phyloP scores from a whole-genome alignment of 495 filamentous ascomycete genomes.

The Cercophora samala region DNA sequence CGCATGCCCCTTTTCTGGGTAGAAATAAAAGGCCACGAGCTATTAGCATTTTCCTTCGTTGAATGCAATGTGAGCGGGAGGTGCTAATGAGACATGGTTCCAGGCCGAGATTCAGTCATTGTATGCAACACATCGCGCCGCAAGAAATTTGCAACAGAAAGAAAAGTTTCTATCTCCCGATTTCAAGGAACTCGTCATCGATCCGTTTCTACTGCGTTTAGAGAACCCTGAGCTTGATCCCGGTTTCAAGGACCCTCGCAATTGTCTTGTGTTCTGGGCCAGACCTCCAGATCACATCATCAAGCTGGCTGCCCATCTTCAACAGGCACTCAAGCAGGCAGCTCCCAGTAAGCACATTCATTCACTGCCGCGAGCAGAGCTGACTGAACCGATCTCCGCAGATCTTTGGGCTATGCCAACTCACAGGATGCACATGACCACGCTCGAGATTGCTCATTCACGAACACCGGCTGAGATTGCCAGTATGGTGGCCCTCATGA shows the following conservation, averaged over 20 bases:
- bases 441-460: conserved; percentile 75
- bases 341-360: conserved; percentile 57
- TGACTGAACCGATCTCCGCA: conserved; percentile 30
- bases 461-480: conserved; percentile 60
- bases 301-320: conserved; percentile 62
- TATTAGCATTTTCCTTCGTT: no score
- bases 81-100: neutral
- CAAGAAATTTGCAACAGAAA: conserved; percentile 68
- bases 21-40: no score
- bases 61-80: no score
- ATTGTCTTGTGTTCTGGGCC: conserved; percentile 86
- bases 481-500: conserved; percentile 53
- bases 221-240: conserved; percentile 58
- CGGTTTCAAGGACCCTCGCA: conserved; percentile 64
- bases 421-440: conserved; percentile 77
- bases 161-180: conserved; percentile 61
- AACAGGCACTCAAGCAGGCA: conserved; percentile 57
- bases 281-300: conserved; percentile 69
- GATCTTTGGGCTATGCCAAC: conserved; percentile 83
- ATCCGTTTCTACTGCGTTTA: conserved; percentile 69
- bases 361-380: neutral
- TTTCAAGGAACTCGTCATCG: conserved; percentile 70
- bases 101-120: conserved; percentile 67
- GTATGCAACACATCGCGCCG: conserved; percentile 69
- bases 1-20: no score